A percentile compares a stretch with the other conserved stretches of the same genome.
These are phyloP conservation scores for Xylaria venustula DNA, from an alignment of 495 filamentous ascomycete species.

Conservation along the genomic window DNA sequence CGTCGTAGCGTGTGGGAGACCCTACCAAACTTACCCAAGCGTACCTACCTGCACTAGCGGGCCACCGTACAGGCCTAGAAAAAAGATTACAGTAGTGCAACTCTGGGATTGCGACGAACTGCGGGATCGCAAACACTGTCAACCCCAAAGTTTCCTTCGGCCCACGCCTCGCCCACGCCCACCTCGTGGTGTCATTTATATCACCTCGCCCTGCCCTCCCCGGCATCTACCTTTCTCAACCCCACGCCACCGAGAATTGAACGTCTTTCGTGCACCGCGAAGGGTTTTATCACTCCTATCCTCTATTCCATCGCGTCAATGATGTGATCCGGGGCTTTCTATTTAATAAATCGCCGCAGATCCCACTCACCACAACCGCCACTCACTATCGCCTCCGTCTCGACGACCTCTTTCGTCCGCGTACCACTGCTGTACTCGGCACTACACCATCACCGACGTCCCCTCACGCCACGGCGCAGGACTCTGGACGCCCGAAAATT, in stretches of 20 bases:
- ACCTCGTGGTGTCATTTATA: background rate
- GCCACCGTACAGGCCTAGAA: constrained; percentile 6
- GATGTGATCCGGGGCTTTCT: constrained; percentile 5
- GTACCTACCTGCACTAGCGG: background rate
- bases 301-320: background rate
- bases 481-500: background rate
- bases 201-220: background rate
- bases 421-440: background rate
- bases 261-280: background rate
- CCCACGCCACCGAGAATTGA: background rate
- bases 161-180: background rate
- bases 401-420: background rate
- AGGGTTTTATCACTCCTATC: background rate
- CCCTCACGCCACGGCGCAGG: too few relatives aligned
- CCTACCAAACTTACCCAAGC: background rate
- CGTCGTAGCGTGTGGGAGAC: background rate
- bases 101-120: constrained; percentile 14
- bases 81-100: background rate
- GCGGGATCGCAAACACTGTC: constrained; percentile 10
- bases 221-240: background rate
- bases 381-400: background rate
- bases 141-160: constrained; percentile 5
- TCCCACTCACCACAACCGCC: background rate
- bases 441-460: too few relatives aligned
- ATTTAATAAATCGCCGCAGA: constrained; percentile 6